Conservation (phyloP, 2,329 filamentous ascomycete species). For the Emergomyces africanus region DNA sequence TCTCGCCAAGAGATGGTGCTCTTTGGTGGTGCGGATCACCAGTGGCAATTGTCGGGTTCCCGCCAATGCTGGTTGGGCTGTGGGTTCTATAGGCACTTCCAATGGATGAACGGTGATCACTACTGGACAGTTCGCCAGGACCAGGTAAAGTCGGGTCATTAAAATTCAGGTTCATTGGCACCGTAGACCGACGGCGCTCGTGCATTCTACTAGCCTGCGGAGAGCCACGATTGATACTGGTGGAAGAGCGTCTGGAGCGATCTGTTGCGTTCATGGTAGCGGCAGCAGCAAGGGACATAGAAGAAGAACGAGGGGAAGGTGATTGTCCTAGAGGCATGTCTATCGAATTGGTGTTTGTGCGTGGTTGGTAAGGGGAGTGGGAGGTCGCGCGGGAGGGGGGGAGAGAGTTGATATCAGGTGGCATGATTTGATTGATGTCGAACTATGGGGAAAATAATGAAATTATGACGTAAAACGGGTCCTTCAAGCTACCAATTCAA, state of each 20-base stretch:
- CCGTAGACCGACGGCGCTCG: constrained; percentile 32
- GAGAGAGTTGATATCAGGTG: constrained; percentile 62
- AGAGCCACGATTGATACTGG: constrained; percentile 19
- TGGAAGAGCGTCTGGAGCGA: constrained; percentile 38
- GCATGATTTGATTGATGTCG: constrained; percentile 36
- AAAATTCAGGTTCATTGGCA: constrained; percentile 27
- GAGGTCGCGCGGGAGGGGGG: constrained; percentile 41
- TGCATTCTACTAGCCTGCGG: constrained; percentile 17
- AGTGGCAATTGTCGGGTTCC: constrained; percentile 29
- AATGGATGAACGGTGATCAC: constrained; percentile 26
- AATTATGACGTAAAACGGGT: not conserved
- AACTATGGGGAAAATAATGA: no score
- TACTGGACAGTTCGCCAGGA: constrained; percentile 25
- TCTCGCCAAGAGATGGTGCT: constrained; percentile 35
- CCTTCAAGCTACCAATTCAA: not conserved
- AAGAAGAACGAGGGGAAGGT: constrained; percentile 51
- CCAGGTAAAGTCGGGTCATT: constrained; percentile 26
- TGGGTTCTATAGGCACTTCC: constrained; percentile 28
- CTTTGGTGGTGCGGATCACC: constrained; percentile 37
- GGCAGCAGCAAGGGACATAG: constrained; percentile 60
- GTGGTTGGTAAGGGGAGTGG: constrained; percentile 23
- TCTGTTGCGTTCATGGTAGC: constrained; percentile 67
- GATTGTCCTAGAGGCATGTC: constrained; percentile 40
- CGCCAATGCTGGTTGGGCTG: constrained; percentile 32
- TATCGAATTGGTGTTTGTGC: constrained; percentile 17